A percentile compares a stretch with the other conserved stretches of the same genome.
Evolutionary conservation across 805 yeast species (phyloP).

Genomic region (Cyberlindnera mississippiensis): DNA sequence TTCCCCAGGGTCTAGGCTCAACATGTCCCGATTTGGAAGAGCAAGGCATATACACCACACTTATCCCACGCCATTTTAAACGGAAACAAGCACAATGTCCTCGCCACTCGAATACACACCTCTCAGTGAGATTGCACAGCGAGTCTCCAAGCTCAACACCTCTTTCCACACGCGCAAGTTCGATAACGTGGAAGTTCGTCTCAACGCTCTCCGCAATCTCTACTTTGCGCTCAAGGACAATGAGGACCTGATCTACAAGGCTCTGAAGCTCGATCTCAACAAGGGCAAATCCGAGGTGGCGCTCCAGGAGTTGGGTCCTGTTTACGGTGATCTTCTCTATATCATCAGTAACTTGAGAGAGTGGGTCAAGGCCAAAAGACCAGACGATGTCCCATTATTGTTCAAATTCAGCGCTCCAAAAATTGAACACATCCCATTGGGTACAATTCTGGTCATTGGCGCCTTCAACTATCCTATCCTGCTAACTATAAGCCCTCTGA

Average conservation of each 20-base stretch:
- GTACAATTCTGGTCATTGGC: conserved; percentile 66
- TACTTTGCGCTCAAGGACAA: conserved; percentile 62
- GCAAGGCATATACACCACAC: too few species aligned
- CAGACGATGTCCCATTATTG: conserved; percentile 15
- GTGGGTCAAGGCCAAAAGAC: conserved; percentile 53
- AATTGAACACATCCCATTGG: conserved; percentile 40
- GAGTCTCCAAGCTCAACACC: conserved; percentile 39
- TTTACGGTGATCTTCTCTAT: conserved; percentile 52
- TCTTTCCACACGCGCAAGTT: conserved; percentile 45
- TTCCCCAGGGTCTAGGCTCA: too few species aligned
- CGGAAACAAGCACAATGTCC: neutral
- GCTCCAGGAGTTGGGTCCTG: conserved; percentile 50
- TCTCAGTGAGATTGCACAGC: conserved; percentile 42
- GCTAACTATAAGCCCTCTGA: conserved; percentile 59
- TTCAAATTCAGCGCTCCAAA: conserved; percentile 19
- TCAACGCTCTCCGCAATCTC: conserved; percentile 60
- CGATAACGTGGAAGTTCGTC: conserved; percentile 42
- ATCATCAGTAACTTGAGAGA: conserved; percentile 55
- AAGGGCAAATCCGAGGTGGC: conserved; percentile 60
- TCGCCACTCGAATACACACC: conserved; percentile 43
- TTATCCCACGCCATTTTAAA: too few species aligned
- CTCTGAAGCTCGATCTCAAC: conserved; percentile 64
- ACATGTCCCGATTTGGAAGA: too few species aligned
- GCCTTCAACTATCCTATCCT: conserved; percentile 81
- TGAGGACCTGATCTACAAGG: conserved; percentile 48